phyloP scores from a whole-genome alignment of 352 stramenopile species.

The Thraustotheca clavata region DNA sequence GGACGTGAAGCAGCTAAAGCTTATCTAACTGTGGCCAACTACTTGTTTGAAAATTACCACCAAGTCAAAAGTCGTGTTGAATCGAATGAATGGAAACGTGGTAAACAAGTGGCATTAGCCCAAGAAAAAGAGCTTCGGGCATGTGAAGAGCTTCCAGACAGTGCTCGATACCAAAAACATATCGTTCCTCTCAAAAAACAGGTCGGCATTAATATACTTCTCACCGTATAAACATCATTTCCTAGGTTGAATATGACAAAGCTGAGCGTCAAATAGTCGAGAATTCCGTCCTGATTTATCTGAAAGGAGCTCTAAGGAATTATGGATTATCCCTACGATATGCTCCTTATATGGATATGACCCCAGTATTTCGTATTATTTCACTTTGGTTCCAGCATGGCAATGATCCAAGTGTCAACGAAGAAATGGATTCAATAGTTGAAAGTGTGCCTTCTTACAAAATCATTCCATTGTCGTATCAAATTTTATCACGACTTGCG shows the following conservation, averaged over 20 bases:
- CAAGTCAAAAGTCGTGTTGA: slow-evolving; percentile 76
- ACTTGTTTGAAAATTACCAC: slow-evolving; percentile 89
- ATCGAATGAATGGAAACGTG: slow-evolving; percentile 85
- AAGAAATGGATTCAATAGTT: slow-evolving; percentile 74
- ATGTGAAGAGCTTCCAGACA: slow-evolving; percentile 44
- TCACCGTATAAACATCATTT: slow-evolving; percentile 26
- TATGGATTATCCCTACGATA: slow-evolving; percentile 56
- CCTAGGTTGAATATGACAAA: slow-evolving; percentile 83
- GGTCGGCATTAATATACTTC: slow-evolving; percentile 7
- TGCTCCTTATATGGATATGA: slow-evolving; percentile 65
- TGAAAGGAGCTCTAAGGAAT: slow-evolving; percentile 81
- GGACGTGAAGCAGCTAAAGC: slow-evolving; percentile 54
- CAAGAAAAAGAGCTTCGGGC: slow-evolving; percentile 50
- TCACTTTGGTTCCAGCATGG: slow-evolving; percentile 93
- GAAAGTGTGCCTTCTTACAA: slow-evolving; percentile 90
- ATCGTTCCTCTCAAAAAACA: slow-evolving; percentile 60
- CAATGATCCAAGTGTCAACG: slow-evolving; percentile 57
- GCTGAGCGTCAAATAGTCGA: slow-evolving; percentile 82
- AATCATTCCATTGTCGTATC: slow-evolving; percentile 95
- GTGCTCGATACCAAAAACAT: slow-evolving; percentile 46
- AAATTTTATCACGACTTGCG: slow-evolving; percentile 95
- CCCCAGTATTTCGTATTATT: slow-evolving; percentile 88
- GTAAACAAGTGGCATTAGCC: slow-evolving; percentile 63
- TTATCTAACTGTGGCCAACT: slow-evolving; percentile 83
- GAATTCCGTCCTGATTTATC: slow-evolving; percentile 75